Evolutionary conservation across 768 basidiomycete genomes (phyloP), one percentile per base, ranked within the genome.

Genomic region (Pisolithus microcarpus): DNA sequence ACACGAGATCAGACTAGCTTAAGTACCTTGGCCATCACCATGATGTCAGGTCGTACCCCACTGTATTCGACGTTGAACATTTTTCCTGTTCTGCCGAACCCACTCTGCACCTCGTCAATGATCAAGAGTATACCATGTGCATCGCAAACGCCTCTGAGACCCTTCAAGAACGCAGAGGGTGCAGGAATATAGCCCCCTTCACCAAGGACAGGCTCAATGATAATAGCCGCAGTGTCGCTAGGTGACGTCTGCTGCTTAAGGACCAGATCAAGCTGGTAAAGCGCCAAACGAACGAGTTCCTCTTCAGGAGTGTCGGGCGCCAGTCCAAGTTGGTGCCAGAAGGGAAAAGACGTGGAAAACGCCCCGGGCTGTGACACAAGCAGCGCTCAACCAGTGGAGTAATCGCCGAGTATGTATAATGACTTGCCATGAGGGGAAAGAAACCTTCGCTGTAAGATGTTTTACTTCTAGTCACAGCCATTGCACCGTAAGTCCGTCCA

Each of bases 131-230:
- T 88, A 8, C 77, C 82, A 63, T 98, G 75, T 65, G 85, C 75
- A 64, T 96, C 91, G 67, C 94, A 97, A n/a, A 93, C 75, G 47
- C 75, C 74, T 53, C 93, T 75, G 42, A 98, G 69, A 19, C 90
- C 91, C 43, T 79, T 75, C 52, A 98, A 67, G 73, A 88, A 98
- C 19, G 80, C 79, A 1, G 80, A 62, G 0, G 92, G 90, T 0
- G 92, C 90, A 26, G 90, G 84, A 15, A 96, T 88, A 67, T 98
- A 97, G 1, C 95, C 95, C 34, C 95, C 95, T 68, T 97, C 95
- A 23, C 93, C 94, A 28, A 97, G 75, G 1, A 97, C 85, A 38
- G 95, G 89, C 73, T 98, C 95, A 38, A 98, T 69, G 56, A 98
- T 70, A 61, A 97, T 85, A n/a, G 92, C 93, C 2, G 94, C 91